Evolutionary conservation across 768 basidiomycete genomes (phyloP).

Genomic region (Leccinum boreale): DNA sequence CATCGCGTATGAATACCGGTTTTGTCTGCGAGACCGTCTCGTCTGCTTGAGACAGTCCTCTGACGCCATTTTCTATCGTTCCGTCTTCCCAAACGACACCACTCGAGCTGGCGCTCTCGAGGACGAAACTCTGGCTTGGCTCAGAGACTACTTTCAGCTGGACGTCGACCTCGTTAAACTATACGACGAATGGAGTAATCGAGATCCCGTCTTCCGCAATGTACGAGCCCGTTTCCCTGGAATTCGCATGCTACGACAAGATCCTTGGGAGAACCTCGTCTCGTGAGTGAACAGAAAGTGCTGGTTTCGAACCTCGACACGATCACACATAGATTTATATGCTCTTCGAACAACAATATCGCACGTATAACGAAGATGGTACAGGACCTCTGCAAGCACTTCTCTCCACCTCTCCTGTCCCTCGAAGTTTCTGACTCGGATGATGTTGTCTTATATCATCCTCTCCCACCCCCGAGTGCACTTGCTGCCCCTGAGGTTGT

Average conservation of each 20-base stretch:
- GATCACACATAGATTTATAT: conserved; percentile 73
- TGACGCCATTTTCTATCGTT: conserved; percentile 65
- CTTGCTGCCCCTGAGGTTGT: conserved; percentile 60
- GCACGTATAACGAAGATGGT: conserved; percentile 93
- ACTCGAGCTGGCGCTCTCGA: conserved; percentile 39
- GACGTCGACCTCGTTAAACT: conserved; percentile 65
- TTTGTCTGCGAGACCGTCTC: conserved; percentile 79
- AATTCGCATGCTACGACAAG: conserved; percentile 84
- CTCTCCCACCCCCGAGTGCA: conserved; percentile 78
- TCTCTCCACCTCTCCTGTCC: conserved; percentile 65
- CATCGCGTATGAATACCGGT: conserved; percentile 64
- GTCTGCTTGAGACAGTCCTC: conserved; percentile 75
- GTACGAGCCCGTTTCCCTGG: conserved; percentile 68
- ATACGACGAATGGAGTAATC: conserved; percentile 71
- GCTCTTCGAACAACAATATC: conserved; percentile 97
- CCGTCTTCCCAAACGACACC: conserved; percentile 52
- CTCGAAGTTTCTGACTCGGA: conserved; percentile 32
- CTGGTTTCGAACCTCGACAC: conserved; percentile 7
- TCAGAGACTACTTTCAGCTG: conserved; percentile 89
- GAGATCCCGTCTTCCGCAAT: conserved; percentile 72
- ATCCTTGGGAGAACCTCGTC: conserved; percentile 93
- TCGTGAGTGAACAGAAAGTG: conserved; percentile 57
- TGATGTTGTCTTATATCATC: conserved; percentile 50
- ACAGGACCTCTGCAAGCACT: conserved; percentile 73
- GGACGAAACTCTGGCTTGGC: conserved; percentile 67